A percentile compares a stretch with the other conserved stretches of the same genome.
Conservation (phyloP, 352 stramenopile species). For the Phytophthora cryptogea region DNA sequence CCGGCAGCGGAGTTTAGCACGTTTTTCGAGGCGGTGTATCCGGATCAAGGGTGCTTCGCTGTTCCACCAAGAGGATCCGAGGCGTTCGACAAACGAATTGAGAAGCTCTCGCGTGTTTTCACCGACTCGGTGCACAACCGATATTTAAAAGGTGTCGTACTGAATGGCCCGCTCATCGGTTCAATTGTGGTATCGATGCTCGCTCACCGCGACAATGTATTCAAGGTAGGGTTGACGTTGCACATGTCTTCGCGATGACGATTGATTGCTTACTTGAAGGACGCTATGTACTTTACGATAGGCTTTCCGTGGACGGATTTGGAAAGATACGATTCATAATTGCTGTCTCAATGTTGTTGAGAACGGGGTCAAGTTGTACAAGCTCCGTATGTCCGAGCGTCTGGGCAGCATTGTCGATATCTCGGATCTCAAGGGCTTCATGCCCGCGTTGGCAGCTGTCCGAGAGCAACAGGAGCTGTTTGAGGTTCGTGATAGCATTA, state of each 20-base stretch:
- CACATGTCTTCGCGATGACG: neutral
- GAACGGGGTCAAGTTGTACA: slow-evolving; percentile 82
- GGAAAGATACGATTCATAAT: slow-evolving; percentile 81
- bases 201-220: slow-evolving; percentile 65
- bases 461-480: slow-evolving; percentile 36
- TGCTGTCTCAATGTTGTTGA: slow-evolving; percentile 84
- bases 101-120: slow-evolving; percentile 61
- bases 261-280: neutral
- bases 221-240: slow-evolving; percentile 41
- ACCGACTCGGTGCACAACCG: slow-evolving; percentile 69
- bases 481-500: slow-evolving; percentile 39
- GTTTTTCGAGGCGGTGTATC: slow-evolving; percentile 53
- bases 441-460: slow-evolving; percentile 39
- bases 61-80: slow-evolving; percentile 46
- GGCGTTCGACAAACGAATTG: slow-evolving; percentile 60
- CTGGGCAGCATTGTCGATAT: slow-evolving; percentile 71
- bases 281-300: slow-evolving; percentile 13
- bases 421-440: slow-evolving; percentile 65
- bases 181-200: slow-evolving; percentile 83
- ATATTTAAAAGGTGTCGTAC: slow-evolving; percentile 66
- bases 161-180: slow-evolving; percentile 72
- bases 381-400: slow-evolving; percentile 70
- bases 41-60: slow-evolving; percentile 62
- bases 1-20: slow-evolving; percentile 33
- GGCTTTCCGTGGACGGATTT: slow-evolving; percentile 69